Evolutionary conservation across 2,329 filamentous ascomycete species (phyloP).

Genomic region (Pezicula radicicola): DNA sequence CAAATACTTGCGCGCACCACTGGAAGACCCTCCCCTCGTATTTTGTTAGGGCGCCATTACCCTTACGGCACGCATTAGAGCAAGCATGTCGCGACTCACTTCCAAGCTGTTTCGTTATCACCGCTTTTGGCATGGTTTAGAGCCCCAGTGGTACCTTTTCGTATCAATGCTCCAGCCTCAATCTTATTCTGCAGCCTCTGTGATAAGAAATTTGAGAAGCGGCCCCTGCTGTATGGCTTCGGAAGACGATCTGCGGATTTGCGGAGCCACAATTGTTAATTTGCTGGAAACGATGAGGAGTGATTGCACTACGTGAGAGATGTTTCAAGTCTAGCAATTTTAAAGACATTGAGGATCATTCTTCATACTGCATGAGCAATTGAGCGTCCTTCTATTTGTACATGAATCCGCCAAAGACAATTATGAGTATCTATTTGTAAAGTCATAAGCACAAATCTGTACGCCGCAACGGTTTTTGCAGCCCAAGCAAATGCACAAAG

Average conservation of each 20-base stretch:
- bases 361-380: not conserved
- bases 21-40: too few species aligned
- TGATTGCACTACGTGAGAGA: too few species aligned
- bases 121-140: too few species aligned
- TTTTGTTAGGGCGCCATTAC: too few species aligned
- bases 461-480: slow-evolving; percentile 18
- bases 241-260: not conserved
- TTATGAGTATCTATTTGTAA: slow-evolving; percentile 28
- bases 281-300: not conserved
- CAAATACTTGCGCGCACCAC: too few species aligned
- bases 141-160: not conserved
- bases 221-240: not conserved
- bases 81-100: too few species aligned
- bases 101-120: too few species aligned
- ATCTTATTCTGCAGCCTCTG: not conserved
- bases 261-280: not conserved
- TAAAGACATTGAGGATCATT: not conserved
- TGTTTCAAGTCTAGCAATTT: too few species aligned
- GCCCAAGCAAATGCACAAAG: slow-evolving; percentile 17
- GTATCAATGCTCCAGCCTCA: not conserved
- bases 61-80: too few species aligned
- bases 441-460: slow-evolving; percentile 20
- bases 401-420: slow-evolving; percentile 10
- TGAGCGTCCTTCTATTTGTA: slow-evolving; percentile 1
- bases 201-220: not conserved